Evolutionary conservation across 345 rosid genomes (phyloP), one percentile per base, ranked within the genome.

Genomic region (Gossypium rotundifolium): DNA sequence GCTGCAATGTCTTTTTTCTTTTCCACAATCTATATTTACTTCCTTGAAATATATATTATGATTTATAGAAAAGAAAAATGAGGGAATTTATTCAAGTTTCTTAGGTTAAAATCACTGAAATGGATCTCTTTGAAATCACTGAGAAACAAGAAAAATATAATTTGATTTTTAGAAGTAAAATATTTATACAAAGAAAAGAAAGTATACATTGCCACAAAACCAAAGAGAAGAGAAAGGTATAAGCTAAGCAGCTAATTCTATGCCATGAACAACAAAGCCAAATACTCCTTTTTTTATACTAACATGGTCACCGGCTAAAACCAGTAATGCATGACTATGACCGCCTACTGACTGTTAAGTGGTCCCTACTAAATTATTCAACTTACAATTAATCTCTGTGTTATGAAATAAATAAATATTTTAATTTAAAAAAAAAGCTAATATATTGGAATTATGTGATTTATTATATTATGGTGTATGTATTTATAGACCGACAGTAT

Each of bases 311-410:
- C 84, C 57, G 77, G 80, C 55, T 63, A 42, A 20, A 29, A 38
- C 66, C 76, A 12, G 78, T 71, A 62, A 71, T 20, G 25, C 25
- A 33, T 53, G 71, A 20, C 3, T 14, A 17, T 79, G 66, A 77
- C 77, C 64, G 66, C 68, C 70, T 54, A 48, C 29, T 51, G 72
- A 10, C 23, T 25, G 45, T 51, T 49, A 69, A 69, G 44, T 69
- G 59, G 72, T 69, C 72, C 57, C 64, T 23, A 60, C 9, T n/a
- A 53, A n/a, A 53, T n/a, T n/a, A 53, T 54, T 54, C 22, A 54
- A 17, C 4, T 29, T 3, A 29, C 33, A 29, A 29, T 29, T 29
- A 29, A 29, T 29, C 33, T 29, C 23, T 1, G 23, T 23, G 23
- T 23, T 22, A 22, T 22, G 29, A 27, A 27, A 27, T 27, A 27